Evolutionary conservation across 306 rosid species (phyloP), one percentile per base, ranked within the genome.

Genomic region (Quercus rubra): DNA sequence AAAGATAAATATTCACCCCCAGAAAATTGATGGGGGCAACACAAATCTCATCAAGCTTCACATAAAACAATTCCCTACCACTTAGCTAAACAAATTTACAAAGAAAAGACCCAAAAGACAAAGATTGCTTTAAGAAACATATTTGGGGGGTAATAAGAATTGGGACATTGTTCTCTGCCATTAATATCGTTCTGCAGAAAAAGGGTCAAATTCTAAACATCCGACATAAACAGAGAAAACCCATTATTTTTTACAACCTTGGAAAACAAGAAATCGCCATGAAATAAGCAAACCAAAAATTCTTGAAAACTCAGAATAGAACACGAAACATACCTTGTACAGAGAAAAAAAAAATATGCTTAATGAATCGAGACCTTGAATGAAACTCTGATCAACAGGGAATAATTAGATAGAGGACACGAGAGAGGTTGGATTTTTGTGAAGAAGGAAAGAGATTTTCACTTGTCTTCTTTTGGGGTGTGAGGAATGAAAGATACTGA

Each of bases 321-420:
- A 13, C 38, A 63, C 27, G 25, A 35, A 64, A 13, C 72, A 23
- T 80, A 80, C 83, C 83, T 27, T 27, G 59, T 67, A 35, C 5
- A 11, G 72, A 33, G 11, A 19, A 35, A 31, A 38, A 49, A 49
- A 38, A 49, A 49, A 41, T 7, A 41, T 41, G 51, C 20, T 66
- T 3, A 3, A 43, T 8, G 7, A 8, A 66, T 31, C 71, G 33
- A 33, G 38, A 67, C n/a, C 70, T 28, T 63, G 10, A 63, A 63
- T 14, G 41, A 7, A 15, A 63, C 70, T 14, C 51, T 67, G 28
- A 35, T 35, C 28, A 20, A 54, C 57, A 55, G 57, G 51, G 14
- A 67, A 19, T 21, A 35, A 23, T 35, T 33, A 19, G 38, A 55
- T 7, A 23, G 15, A 18, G 33, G 25, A 10, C 23, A 4, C 21